These are phyloP conservation scores for Endoconidiophora laricicola DNA, from an alignment of 2,329 filamentous ascomycete species.

Conservation along the genomic window DNA sequence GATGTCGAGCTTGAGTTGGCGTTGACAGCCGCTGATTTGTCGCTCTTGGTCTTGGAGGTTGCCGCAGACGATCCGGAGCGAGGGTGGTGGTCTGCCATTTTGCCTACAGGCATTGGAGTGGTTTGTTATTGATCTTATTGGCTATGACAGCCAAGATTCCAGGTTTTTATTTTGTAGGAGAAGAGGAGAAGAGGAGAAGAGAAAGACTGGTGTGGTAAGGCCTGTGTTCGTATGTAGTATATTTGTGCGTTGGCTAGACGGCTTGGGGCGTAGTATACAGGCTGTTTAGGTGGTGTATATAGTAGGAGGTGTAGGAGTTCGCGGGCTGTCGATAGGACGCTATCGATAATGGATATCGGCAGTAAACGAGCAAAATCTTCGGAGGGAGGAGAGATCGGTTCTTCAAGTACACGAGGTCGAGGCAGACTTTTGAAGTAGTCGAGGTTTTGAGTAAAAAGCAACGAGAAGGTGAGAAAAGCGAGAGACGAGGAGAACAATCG, in stretches of 20 bases:
- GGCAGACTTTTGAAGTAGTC: too few relatives aligned
- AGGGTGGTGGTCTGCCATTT: conserved; percentile 5
- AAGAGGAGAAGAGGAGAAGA: background rate
- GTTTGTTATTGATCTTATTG: background rate
- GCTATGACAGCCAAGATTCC: too few relatives aligned
- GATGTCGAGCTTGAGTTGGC: background rate
- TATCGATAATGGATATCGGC: too few relatives aligned
- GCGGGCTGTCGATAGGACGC: background rate
- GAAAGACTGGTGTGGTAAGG: background rate
- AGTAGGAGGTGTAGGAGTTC: too few relatives aligned
- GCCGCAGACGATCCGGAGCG: conserved; percentile 7
- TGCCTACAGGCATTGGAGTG: conserved; percentile 9
- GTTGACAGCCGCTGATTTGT: conserved; percentile 4
- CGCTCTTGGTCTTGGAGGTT: conserved; percentile 5
- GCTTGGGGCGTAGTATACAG: background rate
- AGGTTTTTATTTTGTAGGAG: too few relatives aligned
- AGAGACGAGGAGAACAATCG: too few relatives aligned
- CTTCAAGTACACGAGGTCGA: too few relatives aligned
- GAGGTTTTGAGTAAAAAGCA: too few relatives aligned
- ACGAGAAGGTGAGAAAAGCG: too few relatives aligned
- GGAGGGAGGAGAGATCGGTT: too few relatives aligned
- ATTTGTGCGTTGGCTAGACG: background rate
- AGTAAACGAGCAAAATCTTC: too few relatives aligned
- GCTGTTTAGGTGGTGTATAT: too few relatives aligned
- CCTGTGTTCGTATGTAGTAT: background rate